Conservation (phyloP, 495 filamentous ascomycete species). For the Aspergillus coremiiformis region DNA sequence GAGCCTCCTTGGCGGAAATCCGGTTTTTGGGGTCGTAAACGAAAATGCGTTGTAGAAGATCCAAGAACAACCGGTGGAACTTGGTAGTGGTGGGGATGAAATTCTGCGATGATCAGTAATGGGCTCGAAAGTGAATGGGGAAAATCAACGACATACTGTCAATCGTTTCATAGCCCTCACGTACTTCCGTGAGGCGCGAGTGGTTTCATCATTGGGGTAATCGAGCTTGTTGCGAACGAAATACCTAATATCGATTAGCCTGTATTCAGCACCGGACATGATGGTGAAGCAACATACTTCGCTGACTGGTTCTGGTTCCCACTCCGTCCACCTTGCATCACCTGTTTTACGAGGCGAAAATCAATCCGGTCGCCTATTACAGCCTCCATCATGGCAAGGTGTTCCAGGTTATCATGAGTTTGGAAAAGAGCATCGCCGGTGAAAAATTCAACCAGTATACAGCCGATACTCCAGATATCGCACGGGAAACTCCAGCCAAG, state of each 20-base stretch:
- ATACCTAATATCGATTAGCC: slow-evolving; percentile 49
- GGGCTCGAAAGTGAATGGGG: not conserved
- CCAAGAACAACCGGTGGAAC: slow-evolving; percentile 81
- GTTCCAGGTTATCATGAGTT: slow-evolving; percentile 95
- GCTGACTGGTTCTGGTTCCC: slow-evolving; percentile 67
- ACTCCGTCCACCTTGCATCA: slow-evolving; percentile 55
- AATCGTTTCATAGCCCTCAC: slow-evolving; percentile 92
- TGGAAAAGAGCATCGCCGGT: slow-evolving; percentile 97
- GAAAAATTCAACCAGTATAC: slow-evolving; percentile 98
- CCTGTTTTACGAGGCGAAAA: slow-evolving; percentile 62
- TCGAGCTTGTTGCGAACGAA: slow-evolving; percentile 79
- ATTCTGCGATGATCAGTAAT: slow-evolving; percentile 52
- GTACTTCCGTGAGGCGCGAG: slow-evolving; percentile 81
- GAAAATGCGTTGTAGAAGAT: slow-evolving; percentile 84
- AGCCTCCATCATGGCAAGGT: slow-evolving; percentile 98
- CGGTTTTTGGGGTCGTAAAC: slow-evolving; percentile 87
- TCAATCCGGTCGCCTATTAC: slow-evolving; percentile 75
- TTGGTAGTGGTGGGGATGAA: slow-evolving; percentile 73
- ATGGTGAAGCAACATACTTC: slow-evolving; percentile 53
- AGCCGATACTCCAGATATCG: slow-evolving; percentile 99
- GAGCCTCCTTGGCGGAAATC: slow-evolving; percentile 84
- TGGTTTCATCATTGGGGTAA: slow-evolving; percentile 83
- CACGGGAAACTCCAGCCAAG: slow-evolving; percentile 97
- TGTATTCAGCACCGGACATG: not conserved
- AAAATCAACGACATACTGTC: slow-evolving; percentile 49